Evolutionary conservation across 116 monocot genomes (phyloP).

Genomic region (Posidonia oceanica): DNA sequence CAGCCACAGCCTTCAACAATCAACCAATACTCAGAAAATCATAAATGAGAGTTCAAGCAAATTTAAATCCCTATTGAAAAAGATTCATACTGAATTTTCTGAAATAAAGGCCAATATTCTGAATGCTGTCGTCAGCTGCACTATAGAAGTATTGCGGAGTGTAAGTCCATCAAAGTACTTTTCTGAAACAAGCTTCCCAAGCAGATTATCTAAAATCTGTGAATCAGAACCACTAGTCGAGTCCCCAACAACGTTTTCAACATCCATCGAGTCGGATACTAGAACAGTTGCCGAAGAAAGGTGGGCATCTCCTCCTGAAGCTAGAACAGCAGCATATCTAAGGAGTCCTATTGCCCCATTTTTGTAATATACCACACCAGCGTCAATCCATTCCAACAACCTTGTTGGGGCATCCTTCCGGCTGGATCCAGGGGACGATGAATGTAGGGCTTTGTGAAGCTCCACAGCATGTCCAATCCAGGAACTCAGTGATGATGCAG

Average conservation of each 20-base stretch:
- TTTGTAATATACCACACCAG: constrained; percentile 87
- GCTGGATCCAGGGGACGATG: constrained; percentile 85
- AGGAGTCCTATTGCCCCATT: constrained; percentile 92
- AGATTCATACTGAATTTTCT: constrained; percentile 61
- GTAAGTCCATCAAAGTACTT: constrained; percentile 77
- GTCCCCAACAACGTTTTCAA: constrained; percentile 81
- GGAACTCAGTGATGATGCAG: constrained; percentile 63
- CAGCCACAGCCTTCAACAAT: constrained; percentile 57
- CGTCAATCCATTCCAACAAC: constrained; percentile 96
- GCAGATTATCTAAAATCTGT: constrained; percentile 74
- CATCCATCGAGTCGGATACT: constrained; percentile 84
- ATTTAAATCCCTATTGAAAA: constrained; percentile 6
- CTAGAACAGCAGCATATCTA: constrained; percentile 89
- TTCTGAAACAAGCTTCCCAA: constrained; percentile 86
- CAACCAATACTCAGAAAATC: neutral
- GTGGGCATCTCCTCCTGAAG: constrained; percentile 97
- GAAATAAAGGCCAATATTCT: constrained; percentile 89
- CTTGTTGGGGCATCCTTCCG: constrained; percentile 95
- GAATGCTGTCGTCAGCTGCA: constrained; percentile 79
- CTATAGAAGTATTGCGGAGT: constrained; percentile 57
- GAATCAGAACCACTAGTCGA: constrained; percentile 41
- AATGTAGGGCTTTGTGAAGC: constrained; percentile 85
- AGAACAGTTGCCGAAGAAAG: constrained; percentile 64
- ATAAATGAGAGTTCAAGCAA: constrained; percentile 1
- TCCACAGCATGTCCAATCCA: constrained; percentile 86